A percentile compares a stretch with the other conserved stretches of the same genome.
Conservation (phyloP, 2,329 filamentous ascomycete genomes). For the Calonectria pauciramosa region DNA sequence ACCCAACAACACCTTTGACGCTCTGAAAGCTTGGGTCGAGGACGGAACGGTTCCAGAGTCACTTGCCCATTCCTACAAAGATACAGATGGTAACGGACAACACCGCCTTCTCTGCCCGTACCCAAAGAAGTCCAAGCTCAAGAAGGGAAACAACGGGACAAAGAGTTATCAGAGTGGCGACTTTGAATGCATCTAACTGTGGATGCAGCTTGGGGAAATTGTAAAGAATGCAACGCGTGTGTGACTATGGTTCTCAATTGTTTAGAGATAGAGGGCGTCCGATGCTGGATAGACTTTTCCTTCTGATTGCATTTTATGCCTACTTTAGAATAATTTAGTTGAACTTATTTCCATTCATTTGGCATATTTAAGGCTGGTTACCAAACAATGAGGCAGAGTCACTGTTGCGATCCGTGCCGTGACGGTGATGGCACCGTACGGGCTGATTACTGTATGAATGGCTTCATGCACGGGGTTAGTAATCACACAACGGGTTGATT, state of each 20-base stretch:
- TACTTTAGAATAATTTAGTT: neutral
- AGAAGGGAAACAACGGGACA: neutral
- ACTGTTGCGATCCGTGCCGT: too few species aligned
- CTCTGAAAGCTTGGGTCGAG: slow-evolving; percentile 10
- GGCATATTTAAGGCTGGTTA: neutral
- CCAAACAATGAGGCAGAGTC: too few species aligned
- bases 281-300: neutral
- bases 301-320: neutral
- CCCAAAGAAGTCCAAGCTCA: neutral
- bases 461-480: too few species aligned
- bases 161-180: neutral
- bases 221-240: neutral
- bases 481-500: too few species aligned
- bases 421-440: too few species aligned
- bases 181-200: slow-evolving; percentile 1
- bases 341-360: neutral
- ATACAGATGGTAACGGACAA: neutral
- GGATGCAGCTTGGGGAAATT: neutral
- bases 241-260: neutral
- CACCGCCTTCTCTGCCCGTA: slow-evolving; percentile 9
- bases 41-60: slow-evolving; percentile 11
- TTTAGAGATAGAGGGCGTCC: neutral
- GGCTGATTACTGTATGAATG: too few species aligned
- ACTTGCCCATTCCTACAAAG: neutral
- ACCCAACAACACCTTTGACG: slow-evolving; percentile 10